Evolutionary conservation across 106 monocot genomes (phyloP).

Genomic region (Acanthochlamys bracteata): DNA sequence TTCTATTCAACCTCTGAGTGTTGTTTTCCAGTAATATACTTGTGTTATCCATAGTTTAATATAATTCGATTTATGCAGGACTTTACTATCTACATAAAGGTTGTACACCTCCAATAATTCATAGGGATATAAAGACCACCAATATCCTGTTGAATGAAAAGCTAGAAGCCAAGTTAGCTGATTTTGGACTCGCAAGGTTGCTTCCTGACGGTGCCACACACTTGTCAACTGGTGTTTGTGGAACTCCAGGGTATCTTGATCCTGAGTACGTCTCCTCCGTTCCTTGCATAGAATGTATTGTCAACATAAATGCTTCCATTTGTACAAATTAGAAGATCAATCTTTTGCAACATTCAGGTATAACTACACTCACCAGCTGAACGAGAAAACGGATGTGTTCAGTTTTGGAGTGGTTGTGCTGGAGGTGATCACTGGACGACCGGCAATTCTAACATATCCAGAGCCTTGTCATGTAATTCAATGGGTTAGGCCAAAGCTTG

Average conservation of each 20-base stretch:
- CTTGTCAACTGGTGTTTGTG: conserved; percentile 13
- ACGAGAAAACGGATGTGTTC: neutral
- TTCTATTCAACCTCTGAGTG: neutral
- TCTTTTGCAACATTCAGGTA: neutral
- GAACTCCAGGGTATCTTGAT: conserved; percentile 25
- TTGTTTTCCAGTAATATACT: no score
- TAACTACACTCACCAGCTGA: neutral
- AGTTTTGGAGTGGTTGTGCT: neutral
- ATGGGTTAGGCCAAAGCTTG: neutral
- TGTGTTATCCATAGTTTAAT: no score
- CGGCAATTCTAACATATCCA: neutral
- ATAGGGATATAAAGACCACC: conserved; percentile 55
- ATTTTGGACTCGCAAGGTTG: conserved; percentile 50
- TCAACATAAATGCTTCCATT: no score
- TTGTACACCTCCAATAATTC: conserved; percentile 38
- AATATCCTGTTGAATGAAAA: conserved; percentile 43
- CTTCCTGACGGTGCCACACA: conserved; percentile 23
- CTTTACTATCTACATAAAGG: neutral
- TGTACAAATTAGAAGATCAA: neutral
- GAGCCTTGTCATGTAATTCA: neutral
- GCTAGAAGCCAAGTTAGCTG: conserved; percentile 52
- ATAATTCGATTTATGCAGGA: neutral
- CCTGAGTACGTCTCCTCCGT: conserved; percentile 7
- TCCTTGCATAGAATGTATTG: neutral
- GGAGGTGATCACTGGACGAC: neutral